Evolutionary conservation across 2,329 filamentous ascomycete genomes (phyloP).

Genomic region (Aspergillus spinulosporus): DNA sequence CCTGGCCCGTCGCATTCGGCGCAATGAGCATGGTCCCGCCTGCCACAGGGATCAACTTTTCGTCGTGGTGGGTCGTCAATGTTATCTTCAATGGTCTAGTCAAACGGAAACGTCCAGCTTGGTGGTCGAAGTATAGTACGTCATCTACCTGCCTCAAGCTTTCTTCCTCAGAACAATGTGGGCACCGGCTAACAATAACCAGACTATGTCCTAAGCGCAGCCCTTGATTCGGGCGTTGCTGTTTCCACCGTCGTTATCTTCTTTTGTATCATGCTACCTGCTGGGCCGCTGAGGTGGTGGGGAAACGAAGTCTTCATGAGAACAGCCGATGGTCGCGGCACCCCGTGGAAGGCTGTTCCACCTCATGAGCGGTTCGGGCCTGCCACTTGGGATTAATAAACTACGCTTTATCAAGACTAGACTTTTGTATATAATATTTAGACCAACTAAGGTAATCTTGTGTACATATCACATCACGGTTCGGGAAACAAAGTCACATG

Average conservation of each 20-base stretch:
- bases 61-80: conserved; percentile 62
- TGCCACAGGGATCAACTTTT: conserved; percentile 68
- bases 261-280: conserved; percentile 46
- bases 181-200: conserved; percentile 11
- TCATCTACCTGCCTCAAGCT: not conserved
- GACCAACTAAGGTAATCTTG: not conserved
- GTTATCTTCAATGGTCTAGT: conserved; percentile 50
- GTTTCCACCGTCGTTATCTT: conserved; percentile 48
- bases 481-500: too few species aligned
- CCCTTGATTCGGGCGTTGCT: conserved; percentile 45
- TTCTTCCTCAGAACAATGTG: not conserved
- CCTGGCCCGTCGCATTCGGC: conserved; percentile 67
- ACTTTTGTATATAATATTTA: not conserved
- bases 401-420: not conserved
- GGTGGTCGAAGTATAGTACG: conserved; percentile 51
- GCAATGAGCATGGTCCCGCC: conserved; percentile 66
- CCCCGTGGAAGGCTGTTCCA: conserved; percentile 34
- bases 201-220: conserved; percentile 49
- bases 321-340: conserved; percentile 46
- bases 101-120: conserved; percentile 46
- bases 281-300: conserved; percentile 44
- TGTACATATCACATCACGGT: not conserved
- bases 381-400: conserved; percentile 28
- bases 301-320: conserved; percentile 40
- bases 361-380: conserved; percentile 34